phyloP scores from a whole-genome alignment of 1,139 yeast species.

The Kazachstania sp. region DNA sequence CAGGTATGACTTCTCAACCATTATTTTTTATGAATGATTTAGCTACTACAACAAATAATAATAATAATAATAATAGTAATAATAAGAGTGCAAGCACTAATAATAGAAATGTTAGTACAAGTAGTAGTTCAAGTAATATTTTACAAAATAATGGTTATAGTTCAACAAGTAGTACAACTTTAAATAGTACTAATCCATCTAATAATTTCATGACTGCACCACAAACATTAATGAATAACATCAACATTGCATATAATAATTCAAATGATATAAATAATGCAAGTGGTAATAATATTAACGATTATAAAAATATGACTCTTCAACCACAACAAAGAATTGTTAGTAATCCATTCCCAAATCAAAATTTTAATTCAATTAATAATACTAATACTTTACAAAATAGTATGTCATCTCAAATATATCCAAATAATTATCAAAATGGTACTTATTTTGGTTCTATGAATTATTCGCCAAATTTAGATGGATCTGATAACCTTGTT shows the following conservation, averaged over 20 bases:
- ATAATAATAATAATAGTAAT: not conserved
- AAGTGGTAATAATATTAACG: conserved; percentile 1
- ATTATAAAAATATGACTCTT: conserved; percentile 2
- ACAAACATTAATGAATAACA: conserved; percentile 8
- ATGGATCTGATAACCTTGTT: not conserved
- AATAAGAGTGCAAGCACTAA: conserved; percentile 10
- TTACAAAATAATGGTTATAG: conserved; percentile 5
- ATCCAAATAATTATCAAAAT: not conserved
- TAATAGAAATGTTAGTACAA: conserved; percentile 11
- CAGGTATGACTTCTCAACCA: conserved; percentile 1
- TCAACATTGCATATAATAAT: conserved; percentile 14
- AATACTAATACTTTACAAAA: not conserved
- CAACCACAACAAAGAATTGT: conserved; percentile 15
- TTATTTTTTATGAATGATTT: conserved; percentile 6
- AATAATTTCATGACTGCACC: conserved; percentile 6
- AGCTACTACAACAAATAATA: not conserved
- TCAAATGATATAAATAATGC: conserved; percentile 7
- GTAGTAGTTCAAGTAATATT: conserved; percentile 14
- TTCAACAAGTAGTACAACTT: conserved; percentile 2
- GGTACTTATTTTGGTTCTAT: not conserved
- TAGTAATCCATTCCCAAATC: conserved; percentile 18
- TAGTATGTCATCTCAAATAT: not conserved
- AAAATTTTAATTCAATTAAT: conserved; percentile 1
- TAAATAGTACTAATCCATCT: not conserved
- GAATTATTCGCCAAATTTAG: not conserved